A percentile compares a stretch with the other conserved stretches of the same genome.
Evolutionary conservation across 2,329 filamentous ascomycete species (phyloP).

Genomic region (Fusarium temperatum): DNA sequence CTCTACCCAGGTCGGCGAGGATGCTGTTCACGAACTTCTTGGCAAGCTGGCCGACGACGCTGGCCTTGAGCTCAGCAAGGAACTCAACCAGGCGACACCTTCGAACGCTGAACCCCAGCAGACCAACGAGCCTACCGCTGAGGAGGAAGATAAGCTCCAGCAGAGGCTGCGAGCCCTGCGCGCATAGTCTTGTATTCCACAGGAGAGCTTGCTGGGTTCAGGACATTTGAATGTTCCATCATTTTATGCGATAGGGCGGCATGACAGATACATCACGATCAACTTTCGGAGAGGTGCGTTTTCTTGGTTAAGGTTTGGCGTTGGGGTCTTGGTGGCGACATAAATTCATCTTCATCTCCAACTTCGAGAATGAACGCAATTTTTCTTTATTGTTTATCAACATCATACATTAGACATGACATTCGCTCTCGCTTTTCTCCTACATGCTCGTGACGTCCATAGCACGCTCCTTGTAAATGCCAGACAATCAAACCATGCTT

Average conservation of each 20-base stretch:
- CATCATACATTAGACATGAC: conserved; percentile 17
- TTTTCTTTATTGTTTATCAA: conserved; percentile 12
- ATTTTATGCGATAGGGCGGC: background rate
- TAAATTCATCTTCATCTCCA: conserved; percentile 21
- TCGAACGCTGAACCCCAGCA: conserved; percentile 67
- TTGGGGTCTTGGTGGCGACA: conserved; percentile 35
- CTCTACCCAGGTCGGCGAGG: conserved; percentile 75
- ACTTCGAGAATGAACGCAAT: conserved; percentile 8
- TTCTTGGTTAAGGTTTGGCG: conserved; percentile 37
- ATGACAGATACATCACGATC: background rate
- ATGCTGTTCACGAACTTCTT: conserved; percentile 87
- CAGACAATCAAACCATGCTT: background rate
- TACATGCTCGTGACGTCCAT: background rate
- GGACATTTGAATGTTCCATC: background rate
- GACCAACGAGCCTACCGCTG: conserved; percentile 73
- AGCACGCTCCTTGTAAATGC: background rate
- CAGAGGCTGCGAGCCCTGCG: conserved; percentile 66
- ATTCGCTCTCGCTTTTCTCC: background rate
- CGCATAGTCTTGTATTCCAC: conserved; percentile 49
- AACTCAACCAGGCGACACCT: conserved; percentile 69
- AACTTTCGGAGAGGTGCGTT: background rate
- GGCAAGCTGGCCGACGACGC: conserved; percentile 88
- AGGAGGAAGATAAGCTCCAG: conserved; percentile 80
- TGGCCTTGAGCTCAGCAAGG: conserved; percentile 81
- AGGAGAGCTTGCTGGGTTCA: background rate